Percentiles rank a stretch among this genome's conserved stretches.
Evolutionary conservation across 1,284 basidiomycete species (phyloP).

Genomic region (Sporisorium iseilematis-ciliati): DNA sequence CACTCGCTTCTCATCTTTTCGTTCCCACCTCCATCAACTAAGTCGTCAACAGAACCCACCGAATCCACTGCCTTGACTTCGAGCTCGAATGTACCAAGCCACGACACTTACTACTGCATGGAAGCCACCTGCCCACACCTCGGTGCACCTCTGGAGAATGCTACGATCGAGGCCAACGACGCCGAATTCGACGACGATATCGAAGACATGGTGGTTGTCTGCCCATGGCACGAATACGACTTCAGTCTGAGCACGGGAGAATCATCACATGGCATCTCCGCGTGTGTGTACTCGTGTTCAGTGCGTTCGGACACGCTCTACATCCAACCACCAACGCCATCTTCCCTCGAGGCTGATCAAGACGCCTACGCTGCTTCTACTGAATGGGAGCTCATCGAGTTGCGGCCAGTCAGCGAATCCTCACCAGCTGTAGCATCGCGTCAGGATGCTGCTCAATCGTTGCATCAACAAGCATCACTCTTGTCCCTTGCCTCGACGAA

Average conservation of each 20-base stretch:
- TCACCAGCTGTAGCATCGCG: constrained; percentile 20
- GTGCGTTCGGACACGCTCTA: constrained; percentile 71
- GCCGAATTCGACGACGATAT: constrained; percentile 71
- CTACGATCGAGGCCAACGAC: constrained; percentile 75
- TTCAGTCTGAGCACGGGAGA: constrained; percentile 79
- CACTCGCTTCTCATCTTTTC: constrained; percentile 63
- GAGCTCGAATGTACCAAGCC: constrained; percentile 9
- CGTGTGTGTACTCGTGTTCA: constrained; percentile 81
- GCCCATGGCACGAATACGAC: constrained; percentile 85
- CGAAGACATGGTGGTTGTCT: constrained; percentile 71
- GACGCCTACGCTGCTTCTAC: constrained; percentile 5
- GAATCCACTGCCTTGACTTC: neutral
- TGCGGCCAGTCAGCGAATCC: constrained; percentile 83
- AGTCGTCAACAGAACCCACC: neutral
- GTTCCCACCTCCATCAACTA: constrained; percentile 36
- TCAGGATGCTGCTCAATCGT: constrained; percentile 30
- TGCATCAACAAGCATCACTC: constrained; percentile 33
- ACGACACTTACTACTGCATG: constrained; percentile 77
- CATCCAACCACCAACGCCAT: constrained; percentile 50
- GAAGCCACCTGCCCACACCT: constrained; percentile 86
- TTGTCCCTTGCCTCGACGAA: constrained; percentile 31
- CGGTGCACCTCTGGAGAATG: constrained; percentile 84
- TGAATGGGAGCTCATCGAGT: constrained; percentile 80
- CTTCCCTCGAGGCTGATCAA: constrained; percentile 8
- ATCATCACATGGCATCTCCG: constrained; percentile 81